Conservation (phyloP, 1,284 basidiomycete species). For the Apiotrichum gracile region DNA sequence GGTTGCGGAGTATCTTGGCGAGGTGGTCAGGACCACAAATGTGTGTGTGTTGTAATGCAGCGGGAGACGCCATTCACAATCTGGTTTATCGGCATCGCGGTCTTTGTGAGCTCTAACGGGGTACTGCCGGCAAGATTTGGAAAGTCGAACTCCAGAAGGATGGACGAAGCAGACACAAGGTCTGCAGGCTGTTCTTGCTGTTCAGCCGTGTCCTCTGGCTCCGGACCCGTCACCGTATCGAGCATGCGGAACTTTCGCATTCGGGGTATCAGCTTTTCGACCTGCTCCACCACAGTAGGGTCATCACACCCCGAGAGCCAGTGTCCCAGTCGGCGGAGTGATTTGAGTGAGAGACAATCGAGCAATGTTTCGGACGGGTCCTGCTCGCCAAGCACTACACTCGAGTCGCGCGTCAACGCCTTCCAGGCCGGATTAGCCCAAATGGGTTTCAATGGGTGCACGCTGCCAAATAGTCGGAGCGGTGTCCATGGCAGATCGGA, state of each 20-base stretch:
- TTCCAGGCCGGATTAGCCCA: neutral
- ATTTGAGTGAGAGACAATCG: neutral
- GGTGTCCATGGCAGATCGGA: neutral
- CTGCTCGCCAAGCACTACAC: too few species aligned
- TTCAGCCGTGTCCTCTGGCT: neutral
- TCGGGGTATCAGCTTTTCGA: neutral
- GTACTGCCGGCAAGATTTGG: constrained; percentile 2
- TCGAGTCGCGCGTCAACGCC: neutral
- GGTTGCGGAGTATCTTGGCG: constrained; percentile 33
- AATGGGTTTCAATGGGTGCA: neutral
- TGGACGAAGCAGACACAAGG: neutral
- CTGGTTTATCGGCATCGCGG: constrained; percentile 23
- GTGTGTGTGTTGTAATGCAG: constrained; percentile 22
- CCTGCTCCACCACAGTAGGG: neutral
- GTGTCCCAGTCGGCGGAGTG: neutral
- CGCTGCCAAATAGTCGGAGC: neutral
- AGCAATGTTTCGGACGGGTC: neutral
- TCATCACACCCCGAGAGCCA: neutral
- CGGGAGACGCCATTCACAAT: constrained; percentile 1
- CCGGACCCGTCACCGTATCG: neutral
- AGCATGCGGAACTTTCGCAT: neutral
- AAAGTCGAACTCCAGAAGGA: constrained; percentile 24
- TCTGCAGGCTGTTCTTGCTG: neutral
- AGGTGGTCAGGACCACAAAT: constrained; percentile 30
- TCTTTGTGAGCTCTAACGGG: constrained; percentile 33